These are phyloP conservation scores for Aspergillus ochraceus DNA, from an alignment of 2,329 filamentous ascomycete species.

Conservation along the genomic window DNA sequence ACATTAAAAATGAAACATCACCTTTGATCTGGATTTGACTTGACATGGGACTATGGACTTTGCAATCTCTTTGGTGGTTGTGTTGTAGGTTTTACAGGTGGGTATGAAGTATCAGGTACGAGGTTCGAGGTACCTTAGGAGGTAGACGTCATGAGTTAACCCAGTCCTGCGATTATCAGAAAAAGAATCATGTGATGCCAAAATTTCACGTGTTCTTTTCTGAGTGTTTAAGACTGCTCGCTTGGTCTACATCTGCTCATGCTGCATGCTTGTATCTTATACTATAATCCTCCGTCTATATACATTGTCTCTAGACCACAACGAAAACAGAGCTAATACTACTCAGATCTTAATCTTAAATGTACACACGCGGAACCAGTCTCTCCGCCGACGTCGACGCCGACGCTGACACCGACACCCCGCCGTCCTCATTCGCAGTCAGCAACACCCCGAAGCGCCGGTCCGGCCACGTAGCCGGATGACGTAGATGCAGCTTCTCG, in stretches of 20 bases:
- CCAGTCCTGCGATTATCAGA: not conserved
- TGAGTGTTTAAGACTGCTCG: not conserved
- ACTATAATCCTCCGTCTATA: too few relatives aligned
- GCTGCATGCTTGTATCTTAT: too few relatives aligned
- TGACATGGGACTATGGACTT: too few relatives aligned
- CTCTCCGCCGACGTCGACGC: not conserved
- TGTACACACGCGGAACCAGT: not conserved
- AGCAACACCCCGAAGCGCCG: not conserved
- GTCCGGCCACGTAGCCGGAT: constrained; percentile 7
- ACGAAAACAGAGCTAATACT: too few relatives aligned
- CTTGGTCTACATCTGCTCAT: not conserved
- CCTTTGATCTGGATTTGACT: not conserved
- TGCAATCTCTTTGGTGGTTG: not conserved
- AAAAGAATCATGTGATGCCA: not conserved
- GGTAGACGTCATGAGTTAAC: not conserved
- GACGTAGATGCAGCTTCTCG: not conserved
- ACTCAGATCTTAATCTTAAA: too few relatives aligned
- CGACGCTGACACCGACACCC: too few relatives aligned
- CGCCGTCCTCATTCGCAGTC: not conserved
- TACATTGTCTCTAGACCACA: too few relatives aligned
- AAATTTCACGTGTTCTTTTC: not conserved
- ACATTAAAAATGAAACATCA: not conserved
- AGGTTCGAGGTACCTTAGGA: too few relatives aligned
- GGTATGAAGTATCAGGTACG: not conserved
- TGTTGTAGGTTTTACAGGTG: not conserved